A percentile compares a stretch with the other conserved stretches of the same genome.
Evolutionary conservation across 108 stramenopile species (phyloP).

Genomic region (Cylindrotheca fusiformis): DNA sequence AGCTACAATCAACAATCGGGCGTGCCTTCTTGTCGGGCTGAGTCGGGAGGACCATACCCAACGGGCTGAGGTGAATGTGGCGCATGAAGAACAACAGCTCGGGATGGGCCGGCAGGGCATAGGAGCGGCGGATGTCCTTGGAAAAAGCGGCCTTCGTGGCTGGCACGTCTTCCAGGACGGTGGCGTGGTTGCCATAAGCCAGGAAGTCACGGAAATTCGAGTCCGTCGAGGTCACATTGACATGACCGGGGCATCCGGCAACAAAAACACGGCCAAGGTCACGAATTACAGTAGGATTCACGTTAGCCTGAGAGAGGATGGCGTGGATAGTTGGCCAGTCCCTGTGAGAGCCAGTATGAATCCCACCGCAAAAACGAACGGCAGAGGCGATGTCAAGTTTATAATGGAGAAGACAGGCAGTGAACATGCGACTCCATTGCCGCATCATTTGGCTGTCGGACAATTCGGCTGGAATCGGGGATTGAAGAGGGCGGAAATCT

Average conservation of each 20-base stretch:
- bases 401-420: constrained; percentile 6
- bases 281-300: background rate
- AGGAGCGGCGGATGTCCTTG: constrained; percentile 4
- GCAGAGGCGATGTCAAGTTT: background rate
- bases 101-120: constrained; percentile 1
- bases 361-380: constrained; percentile 5
- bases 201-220: constrained; percentile 7
- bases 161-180: background rate
- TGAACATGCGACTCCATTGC: background rate
- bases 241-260: background rate
- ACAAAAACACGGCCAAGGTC: constrained; percentile 8
- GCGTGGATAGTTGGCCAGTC: background rate
- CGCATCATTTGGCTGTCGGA: too few species aligned
- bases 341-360: constrained; percentile 1
- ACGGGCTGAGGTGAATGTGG: constrained; percentile 5
- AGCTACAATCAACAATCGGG: constrained; percentile 3
- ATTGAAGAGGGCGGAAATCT: background rate
- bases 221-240: constrained; percentile 2
- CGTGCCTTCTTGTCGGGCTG: constrained; percentile 1
- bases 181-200: constrained; percentile 20
- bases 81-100: constrained; percentile 1
- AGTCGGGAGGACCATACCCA: constrained; percentile 1
- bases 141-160: background rate
- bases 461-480: background rate
- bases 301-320: background rate